Percentiles rank a stretch among this genome's conserved stretches.
Evolutionary conservation across 179 eudicot species (phyloP).

Genomic region (Camellia oleifera): DNA sequence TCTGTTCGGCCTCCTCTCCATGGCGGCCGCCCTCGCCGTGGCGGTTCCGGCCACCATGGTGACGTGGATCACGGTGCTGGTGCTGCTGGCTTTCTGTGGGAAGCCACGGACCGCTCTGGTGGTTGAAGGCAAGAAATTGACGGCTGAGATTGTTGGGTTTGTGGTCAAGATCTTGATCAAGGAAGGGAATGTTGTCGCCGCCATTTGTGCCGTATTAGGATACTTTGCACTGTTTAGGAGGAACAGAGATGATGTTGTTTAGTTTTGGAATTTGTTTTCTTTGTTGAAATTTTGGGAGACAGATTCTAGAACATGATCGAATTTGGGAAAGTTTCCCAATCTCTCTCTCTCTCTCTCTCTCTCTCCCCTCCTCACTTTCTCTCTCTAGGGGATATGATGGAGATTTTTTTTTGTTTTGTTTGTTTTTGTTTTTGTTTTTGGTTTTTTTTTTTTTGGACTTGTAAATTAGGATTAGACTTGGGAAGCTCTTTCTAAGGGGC

Average conservation of each 20-base stretch:
- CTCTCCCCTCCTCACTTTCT: background rate
- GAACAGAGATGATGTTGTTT: conserved; percentile 23
- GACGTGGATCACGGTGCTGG: conserved; percentile 83
- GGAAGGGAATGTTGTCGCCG: conserved; percentile 91
- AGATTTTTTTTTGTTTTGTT: too few species aligned
- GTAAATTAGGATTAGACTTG: too few species aligned
- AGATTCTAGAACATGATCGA: too few species aligned
- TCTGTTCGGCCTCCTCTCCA: conserved; percentile 71
- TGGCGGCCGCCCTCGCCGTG: conserved; percentile 78
- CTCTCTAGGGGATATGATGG: too few species aligned
- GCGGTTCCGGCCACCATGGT: conserved; percentile 79
- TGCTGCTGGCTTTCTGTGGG: conserved; percentile 62
- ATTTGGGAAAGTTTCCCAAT: background rate
- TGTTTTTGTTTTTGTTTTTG: too few species aligned
- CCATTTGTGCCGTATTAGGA: conserved; percentile 79
- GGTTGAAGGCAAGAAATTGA: conserved; percentile 80
- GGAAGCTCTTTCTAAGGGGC: too few species aligned
- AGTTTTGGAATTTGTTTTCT: too few species aligned
- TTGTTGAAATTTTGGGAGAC: too few species aligned
- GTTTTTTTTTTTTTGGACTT: too few species aligned
- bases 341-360: background rate
- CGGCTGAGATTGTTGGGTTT: conserved; percentile 64
- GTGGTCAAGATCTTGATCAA: conserved; percentile 60
- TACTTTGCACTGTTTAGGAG: conserved; percentile 67
- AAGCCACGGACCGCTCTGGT: conserved; percentile 52